Conservation (phyloP, 202 grass and related monocot genomes). For the Hordeum pubiflorum region DNA sequence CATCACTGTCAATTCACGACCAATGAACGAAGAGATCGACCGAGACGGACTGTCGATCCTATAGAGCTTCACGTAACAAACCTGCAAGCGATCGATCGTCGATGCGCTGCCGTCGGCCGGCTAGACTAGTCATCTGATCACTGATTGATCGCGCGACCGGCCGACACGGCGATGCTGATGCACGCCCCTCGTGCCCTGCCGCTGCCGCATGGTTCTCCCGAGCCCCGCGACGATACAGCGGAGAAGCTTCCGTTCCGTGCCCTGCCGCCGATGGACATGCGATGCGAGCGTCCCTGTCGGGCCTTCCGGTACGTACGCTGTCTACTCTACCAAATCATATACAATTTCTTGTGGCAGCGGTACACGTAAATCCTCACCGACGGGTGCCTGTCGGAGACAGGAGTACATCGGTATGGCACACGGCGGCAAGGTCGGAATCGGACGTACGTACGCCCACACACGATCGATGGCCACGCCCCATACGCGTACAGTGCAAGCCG, state of each 20-base stretch:
- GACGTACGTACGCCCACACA: background rate
- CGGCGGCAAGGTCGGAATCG: background rate
- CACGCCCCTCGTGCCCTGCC: background rate
- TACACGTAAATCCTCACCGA: background rate
- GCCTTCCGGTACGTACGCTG: background rate
- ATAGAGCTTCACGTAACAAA: too few species aligned
- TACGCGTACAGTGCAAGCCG: too few species aligned
- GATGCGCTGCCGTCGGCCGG: too few species aligned
- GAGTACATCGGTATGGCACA: background rate
- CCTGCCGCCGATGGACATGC: background rate
- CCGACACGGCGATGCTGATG: background rate
- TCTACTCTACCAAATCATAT: background rate
- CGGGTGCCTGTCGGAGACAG: background rate
- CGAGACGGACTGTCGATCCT: too few species aligned
- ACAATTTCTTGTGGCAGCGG: background rate
- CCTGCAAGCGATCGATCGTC: too few species aligned
- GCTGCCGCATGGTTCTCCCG: background rate
- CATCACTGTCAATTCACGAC: too few species aligned
- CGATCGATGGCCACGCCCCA: background rate
- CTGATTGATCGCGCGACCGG: background rate
- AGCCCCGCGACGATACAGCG: background rate
- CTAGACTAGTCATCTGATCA: too few species aligned
- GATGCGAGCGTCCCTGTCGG: background rate
- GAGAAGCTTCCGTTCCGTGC: background rate
- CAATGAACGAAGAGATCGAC: too few species aligned